Percentiles rank a stretch among this genome's conserved stretches.
These are phyloP conservation scores for Populus alba DNA, from an alignment of 345 rosid genomes.

Conservation along the genomic window DNA sequence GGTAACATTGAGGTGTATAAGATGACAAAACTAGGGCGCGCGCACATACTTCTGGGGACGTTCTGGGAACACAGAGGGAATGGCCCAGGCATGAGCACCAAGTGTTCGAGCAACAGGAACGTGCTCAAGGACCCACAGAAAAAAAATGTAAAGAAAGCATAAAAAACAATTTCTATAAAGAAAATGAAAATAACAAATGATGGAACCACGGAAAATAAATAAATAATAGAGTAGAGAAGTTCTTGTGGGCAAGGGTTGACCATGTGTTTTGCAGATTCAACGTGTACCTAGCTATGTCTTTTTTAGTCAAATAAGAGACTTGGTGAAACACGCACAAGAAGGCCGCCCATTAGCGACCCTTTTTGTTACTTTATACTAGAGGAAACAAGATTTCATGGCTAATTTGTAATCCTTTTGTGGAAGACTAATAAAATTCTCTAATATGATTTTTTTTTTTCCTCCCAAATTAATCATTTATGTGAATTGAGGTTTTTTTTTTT, in stretches of 20 bases:
- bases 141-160: not conserved
- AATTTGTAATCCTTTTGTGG: not conserved
- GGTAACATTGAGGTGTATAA: constrained; percentile 21
- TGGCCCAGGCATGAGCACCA: not conserved
- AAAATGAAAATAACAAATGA: not conserved
- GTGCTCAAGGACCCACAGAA: not conserved
- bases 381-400: not conserved
- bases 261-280: constrained; percentile 5
- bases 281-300: not conserved
- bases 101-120: not conserved
- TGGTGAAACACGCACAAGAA: not conserved
- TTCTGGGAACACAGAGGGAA: not conserved
- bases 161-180: too few relatives aligned
- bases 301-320: constrained; percentile 13
- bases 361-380: not conserved
- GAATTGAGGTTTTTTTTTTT: too few relatives aligned
- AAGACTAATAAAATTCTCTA: too few relatives aligned
- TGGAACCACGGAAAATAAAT: not conserved
- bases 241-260: constrained; percentile 21
- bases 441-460: too few relatives aligned
- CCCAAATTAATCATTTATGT: too few relatives aligned
- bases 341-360: constrained; percentile 14
- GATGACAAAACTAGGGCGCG: constrained; percentile 2
- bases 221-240: not conserved
- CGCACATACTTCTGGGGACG: not conserved